Conservation (phyloP, 345 rosid species). For the Citrus maxima region DNA sequence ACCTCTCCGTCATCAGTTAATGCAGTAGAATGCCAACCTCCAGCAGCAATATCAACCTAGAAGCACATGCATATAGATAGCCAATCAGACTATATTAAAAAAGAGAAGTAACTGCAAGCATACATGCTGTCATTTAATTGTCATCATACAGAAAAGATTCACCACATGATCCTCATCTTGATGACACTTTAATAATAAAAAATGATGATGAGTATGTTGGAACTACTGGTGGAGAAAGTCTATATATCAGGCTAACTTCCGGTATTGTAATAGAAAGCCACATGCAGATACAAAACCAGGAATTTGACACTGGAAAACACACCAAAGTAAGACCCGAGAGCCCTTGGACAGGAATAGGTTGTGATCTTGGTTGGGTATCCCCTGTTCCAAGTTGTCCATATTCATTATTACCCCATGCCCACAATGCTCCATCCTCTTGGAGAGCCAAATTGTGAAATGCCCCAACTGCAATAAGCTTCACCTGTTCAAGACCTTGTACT, state of each 20-base stretch:
- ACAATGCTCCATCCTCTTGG: conserved; percentile 83
- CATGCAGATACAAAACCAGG: neutral
- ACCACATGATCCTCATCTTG: neutral
- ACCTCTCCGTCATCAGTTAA: conserved; percentile 88
- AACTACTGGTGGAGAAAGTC: neutral
- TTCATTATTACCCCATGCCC: conserved; percentile 99
- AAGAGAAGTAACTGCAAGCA: neutral
- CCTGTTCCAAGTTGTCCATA: conserved; percentile 99
- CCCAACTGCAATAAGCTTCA: conserved; percentile 86
- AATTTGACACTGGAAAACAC: conserved; percentile 21
- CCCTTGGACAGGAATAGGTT: conserved; percentile 89
- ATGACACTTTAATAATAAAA: conserved; percentile 6
- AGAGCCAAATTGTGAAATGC: conserved; percentile 99
- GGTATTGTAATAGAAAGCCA: neutral
- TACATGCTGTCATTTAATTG: neutral
- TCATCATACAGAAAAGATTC: neutral
- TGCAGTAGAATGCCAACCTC: conserved; percentile 99
- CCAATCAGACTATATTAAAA: neutral
- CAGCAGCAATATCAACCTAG: conserved; percentile 99
- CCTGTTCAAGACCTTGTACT: conserved; percentile 95
- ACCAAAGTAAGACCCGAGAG: conserved; percentile 82
- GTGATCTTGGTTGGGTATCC: conserved; percentile 98
- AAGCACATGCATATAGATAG: conserved; percentile 9
- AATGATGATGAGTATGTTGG: neutral
- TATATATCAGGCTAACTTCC: neutral